A percentile compares a stretch with the other conserved stretches of the same genome.
Evolutionary conservation across 805 yeast species (phyloP).

Genomic region (Suhomyces sp.): DNA sequence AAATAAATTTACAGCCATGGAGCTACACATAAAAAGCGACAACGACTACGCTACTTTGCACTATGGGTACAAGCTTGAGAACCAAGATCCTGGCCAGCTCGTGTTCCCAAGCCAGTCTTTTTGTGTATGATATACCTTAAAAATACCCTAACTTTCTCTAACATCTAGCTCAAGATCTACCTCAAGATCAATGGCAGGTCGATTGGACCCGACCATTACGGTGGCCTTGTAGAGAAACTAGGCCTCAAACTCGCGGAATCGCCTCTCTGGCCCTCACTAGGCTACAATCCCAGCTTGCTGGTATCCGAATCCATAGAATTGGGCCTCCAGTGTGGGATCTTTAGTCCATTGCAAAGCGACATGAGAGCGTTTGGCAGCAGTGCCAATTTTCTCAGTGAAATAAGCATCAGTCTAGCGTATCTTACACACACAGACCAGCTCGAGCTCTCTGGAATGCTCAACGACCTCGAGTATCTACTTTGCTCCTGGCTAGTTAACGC

Average conservation of each 20-base stretch:
- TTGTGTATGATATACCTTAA: slow-evolving; percentile 3
- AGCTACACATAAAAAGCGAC: background rate
- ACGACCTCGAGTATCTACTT: slow-evolving; percentile 16
- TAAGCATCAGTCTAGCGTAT: background rate
- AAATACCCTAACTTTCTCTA: background rate
- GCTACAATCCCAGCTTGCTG: background rate
- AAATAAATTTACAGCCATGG: background rate
- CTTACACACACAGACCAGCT: background rate
- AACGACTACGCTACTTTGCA: background rate
- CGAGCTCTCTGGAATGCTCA: background rate
- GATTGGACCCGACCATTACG: slow-evolving; percentile 4
- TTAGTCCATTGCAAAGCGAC: slow-evolving; percentile 4
- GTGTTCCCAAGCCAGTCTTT: slow-evolving; percentile 8
- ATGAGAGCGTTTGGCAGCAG: background rate
- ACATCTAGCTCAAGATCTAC: background rate
- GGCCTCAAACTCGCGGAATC: slow-evolving; percentile 3
- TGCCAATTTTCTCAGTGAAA: background rate
- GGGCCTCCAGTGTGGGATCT: slow-evolving; percentile 7
- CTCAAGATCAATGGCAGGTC: background rate
- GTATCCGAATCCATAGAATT: background rate
- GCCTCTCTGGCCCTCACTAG: slow-evolving; percentile 6
- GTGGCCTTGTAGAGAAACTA: slow-evolving; percentile 11
- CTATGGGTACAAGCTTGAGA: background rate
- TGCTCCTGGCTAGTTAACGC: slow-evolving; percentile 17
- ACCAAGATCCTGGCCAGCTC: background rate